Percentiles rank a stretch among this genome's conserved stretches.
These are phyloP conservation scores for Leishmania martiniquensis DNA, from an alignment of 208 protist genomes.

Conservation along the genomic window DNA sequence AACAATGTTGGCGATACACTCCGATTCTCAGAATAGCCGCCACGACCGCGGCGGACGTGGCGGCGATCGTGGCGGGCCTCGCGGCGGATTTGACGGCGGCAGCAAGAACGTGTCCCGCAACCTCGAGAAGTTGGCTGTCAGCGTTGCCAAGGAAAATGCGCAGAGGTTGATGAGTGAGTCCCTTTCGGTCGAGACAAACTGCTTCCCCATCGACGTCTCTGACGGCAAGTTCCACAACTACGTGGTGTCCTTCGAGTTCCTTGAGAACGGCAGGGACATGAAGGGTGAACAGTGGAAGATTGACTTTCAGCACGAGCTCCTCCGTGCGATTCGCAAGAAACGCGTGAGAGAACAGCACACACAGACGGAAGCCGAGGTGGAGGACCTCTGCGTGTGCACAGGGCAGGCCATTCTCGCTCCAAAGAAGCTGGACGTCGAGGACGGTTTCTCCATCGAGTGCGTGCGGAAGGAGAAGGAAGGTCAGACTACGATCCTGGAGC, in stretches of 20 bases:
- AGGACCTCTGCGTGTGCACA: constrained; percentile 27
- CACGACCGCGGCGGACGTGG: constrained; percentile 9
- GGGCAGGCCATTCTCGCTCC: constrained; percentile 32
- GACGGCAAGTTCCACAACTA: constrained; percentile 27
- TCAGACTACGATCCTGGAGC: constrained; percentile 21
- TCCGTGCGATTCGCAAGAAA: constrained; percentile 23
- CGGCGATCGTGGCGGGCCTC: constrained; percentile 24
- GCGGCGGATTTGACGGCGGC: constrained; percentile 18
- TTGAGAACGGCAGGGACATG: constrained; percentile 35
- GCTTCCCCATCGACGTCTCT: constrained; percentile 30
- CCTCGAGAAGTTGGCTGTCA: constrained; percentile 25
- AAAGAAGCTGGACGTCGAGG: constrained; percentile 18
- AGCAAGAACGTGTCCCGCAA: constrained; percentile 16
- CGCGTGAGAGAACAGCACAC: constrained; percentile 4
- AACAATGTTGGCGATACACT: background rate
- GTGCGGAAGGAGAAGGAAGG: constrained; percentile 25
- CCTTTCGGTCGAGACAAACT: constrained; percentile 27
- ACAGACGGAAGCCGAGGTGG: constrained; percentile 7
- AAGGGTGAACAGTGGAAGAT: constrained; percentile 36
- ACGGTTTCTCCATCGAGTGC: constrained; percentile 17
- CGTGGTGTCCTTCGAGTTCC: constrained; percentile 36
- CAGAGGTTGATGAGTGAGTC: background rate
- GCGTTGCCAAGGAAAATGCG: constrained; percentile 20
- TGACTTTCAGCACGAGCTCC: constrained; percentile 20
- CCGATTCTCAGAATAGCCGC: background rate